Base-by-base conservation (phyloP, 2,329 filamentous ascomycete genomes). In the Dothideomycetidae sp. region DNA sequence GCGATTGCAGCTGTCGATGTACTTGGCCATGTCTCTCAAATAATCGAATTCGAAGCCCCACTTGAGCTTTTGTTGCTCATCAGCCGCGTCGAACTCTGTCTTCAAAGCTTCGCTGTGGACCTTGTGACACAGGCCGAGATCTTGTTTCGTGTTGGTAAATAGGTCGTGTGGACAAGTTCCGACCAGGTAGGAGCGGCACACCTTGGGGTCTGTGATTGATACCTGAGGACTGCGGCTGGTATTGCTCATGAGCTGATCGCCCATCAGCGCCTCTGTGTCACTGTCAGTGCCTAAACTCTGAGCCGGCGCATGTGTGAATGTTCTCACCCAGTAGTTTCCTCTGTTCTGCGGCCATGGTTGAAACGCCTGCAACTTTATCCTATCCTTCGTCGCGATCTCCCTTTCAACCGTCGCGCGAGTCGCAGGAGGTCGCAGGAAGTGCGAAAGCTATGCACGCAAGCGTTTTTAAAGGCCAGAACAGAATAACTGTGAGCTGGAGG, bases 71-170 rank as follows among this genome's bases (percentile, higher is more conserved):
- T 88, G 79, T 18, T 73, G 61, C 2, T 78, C 66, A 3, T 79
- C 64, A 0, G 90, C 74, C 1, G 64, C 68, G 49, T 92, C 81
- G 59, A 90, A 98, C 57, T 98, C 86, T 33, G 77, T 67, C 61
- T 93, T 94, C 47, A 96, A 70, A 10, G 76, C 75, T 56, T 94
- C 86, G 33, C 75, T 81, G 63, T 98, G 90, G 16, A 88, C 72
- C 56, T 88, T 90, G 34, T 82, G 73, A 54, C 90, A 98, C 1
- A 76, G 73, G 2, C 90, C 90, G 21, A 96, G 73, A 57, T 98
- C 90, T 69, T 96, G 86, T 66, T 94, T 96, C 31, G 90, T 98
- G 64, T 98, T 98, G 47, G 88, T 98, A 71, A 98, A 98, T 54
- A 98, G 83, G 57, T 98, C 90, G 67, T 96, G 88, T 1, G 90